phyloP scores from a whole-genome alignment of 257 asterid genomes.

The Solanum virginianum region DNA sequence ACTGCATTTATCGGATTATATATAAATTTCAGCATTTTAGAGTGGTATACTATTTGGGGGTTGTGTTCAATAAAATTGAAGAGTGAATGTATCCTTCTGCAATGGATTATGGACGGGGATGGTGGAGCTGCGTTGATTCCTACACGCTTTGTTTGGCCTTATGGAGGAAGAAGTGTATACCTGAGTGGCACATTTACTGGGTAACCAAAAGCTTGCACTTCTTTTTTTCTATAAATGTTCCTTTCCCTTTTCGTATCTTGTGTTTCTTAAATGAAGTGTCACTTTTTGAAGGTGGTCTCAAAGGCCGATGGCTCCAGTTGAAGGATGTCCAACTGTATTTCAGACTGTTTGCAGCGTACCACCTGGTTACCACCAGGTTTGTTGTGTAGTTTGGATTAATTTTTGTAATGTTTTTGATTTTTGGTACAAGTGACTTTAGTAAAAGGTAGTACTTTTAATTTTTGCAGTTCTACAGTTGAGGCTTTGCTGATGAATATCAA shows the following conservation, averaged over 20 bases:
- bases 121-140: constrained; percentile 53
- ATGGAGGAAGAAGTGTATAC: constrained; percentile 75
- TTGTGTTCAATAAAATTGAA: not conserved
- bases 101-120: constrained; percentile 24
- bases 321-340: constrained; percentile 79
- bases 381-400: constrained; percentile 9
- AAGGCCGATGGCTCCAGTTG: constrained; percentile 80
- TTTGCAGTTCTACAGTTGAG: not conserved
- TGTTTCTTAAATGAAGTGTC: not conserved
- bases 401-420: not conserved
- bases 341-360: constrained; percentile 69
- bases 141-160: constrained; percentile 71
- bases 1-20: not conserved
- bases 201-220: constrained; percentile 12
- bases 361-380: constrained; percentile 77
- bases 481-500: not conserved
- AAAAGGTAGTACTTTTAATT: not conserved
- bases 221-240: not conserved
- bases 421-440: not conserved
- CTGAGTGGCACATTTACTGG: constrained; percentile 82
- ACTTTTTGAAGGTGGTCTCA: constrained; percentile 56
- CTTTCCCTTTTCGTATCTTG: not conserved
- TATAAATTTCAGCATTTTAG: not conserved
- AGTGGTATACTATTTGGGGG: not conserved
- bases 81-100: constrained; percentile 33